These are phyloP conservation scores for Aspergillus viridinutans DNA, from an alignment of 2,329 filamentous ascomycete genomes.

Conservation along the genomic window DNA sequence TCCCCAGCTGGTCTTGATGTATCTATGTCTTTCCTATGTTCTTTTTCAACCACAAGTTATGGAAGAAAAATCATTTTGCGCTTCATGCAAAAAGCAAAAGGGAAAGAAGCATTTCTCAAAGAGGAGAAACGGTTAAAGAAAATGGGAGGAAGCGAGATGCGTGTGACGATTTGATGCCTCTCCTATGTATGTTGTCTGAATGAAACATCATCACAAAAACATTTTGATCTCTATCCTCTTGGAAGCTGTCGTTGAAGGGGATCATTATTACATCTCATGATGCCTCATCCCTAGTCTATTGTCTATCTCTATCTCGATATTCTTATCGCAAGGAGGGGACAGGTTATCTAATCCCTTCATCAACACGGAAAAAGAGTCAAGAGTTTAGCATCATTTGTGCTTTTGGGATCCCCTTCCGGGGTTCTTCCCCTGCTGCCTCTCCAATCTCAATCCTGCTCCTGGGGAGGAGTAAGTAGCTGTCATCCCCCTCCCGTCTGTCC, in stretches of 20 bases:
- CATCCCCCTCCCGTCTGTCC: not conserved
- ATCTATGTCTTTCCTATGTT: conserved; percentile 11
- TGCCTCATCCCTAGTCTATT: too few relatives aligned
- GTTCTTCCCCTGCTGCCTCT: too few relatives aligned
- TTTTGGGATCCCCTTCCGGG: too few relatives aligned
- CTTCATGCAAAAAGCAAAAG: conserved; percentile 3
- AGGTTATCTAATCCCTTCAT: not conserved
- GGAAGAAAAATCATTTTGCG: not conserved
- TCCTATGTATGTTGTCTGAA: conserved; percentile 8
- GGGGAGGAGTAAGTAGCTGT: too few relatives aligned
- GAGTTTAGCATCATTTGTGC: not conserved
- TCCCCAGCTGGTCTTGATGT: conserved; percentile 16
- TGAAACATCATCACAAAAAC: not conserved
- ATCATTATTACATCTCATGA: not conserved
- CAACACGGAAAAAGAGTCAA: not conserved
- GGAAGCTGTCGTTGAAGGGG: not conserved
- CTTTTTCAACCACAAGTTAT: not conserved
- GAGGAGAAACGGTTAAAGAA: not conserved
- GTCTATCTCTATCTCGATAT: not conserved
- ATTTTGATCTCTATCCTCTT: too few relatives aligned
- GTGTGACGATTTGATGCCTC: conserved; percentile 12
- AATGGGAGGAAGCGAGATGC: conserved; percentile 3
- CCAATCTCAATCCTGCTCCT: too few relatives aligned
- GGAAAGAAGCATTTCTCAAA: not conserved
- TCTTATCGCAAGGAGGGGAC: not conserved